A percentile compares a stretch with the other conserved stretches of the same genome.
Conservation (phyloP, 192 early-diverging fungal genomes). For the Podila epigama region DNA sequence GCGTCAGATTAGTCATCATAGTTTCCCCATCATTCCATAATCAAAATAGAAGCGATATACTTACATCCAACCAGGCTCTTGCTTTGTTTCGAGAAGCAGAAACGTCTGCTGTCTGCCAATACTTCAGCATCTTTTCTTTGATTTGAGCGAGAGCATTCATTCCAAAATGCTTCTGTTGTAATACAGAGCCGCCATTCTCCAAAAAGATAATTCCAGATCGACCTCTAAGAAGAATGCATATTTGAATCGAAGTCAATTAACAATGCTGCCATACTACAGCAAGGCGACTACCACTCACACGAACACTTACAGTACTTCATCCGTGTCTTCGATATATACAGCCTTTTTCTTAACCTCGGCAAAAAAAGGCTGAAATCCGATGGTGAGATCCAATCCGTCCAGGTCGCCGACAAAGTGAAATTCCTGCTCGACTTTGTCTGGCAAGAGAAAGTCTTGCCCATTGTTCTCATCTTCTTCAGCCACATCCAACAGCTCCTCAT, state of each 20-base stretch:
- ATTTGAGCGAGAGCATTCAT: slow-evolving; percentile 1
- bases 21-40: neutral
- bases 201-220: neutral
- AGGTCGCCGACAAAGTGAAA: neutral
- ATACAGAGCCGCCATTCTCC: neutral
- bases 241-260: neutral
- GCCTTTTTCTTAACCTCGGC: neutral
- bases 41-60: slow-evolving; percentile 3
- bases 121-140: slow-evolving; percentile 5
- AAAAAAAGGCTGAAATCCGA: neutral
- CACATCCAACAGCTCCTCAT: slow-evolving; percentile 1
- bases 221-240: neutral
- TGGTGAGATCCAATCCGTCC: slow-evolving; percentile 1
- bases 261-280: neutral
- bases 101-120: slow-evolving; percentile 1
- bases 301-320: neutral
- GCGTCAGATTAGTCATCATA: neutral
- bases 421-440: neutral
- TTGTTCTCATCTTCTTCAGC: slow-evolving; percentile 10
- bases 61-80: slow-evolving; percentile 6
- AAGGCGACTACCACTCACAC: neutral
- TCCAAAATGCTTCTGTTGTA: neutral
- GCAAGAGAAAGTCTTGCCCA: slow-evolving; percentile 9
- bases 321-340: neutral
- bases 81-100: slow-evolving; percentile 2